These are phyloP conservation scores for Ogataea neopini DNA, from an alignment of 805 yeast species.

Conservation along the genomic window DNA sequence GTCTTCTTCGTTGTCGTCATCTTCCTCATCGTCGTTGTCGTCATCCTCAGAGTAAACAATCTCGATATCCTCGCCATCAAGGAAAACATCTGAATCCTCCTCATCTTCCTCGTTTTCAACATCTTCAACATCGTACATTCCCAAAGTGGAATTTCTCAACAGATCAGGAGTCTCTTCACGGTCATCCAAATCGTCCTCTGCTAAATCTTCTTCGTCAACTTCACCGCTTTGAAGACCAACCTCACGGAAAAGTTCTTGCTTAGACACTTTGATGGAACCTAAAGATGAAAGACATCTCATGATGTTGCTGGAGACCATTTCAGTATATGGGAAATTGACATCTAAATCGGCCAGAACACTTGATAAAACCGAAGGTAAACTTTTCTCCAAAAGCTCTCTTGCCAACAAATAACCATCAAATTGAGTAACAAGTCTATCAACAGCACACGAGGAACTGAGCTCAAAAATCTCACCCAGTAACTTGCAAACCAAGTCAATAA, in stretches of 20 bases:
- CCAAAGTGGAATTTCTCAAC: constrained; percentile 84
- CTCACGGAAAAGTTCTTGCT: constrained; percentile 58
- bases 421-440: constrained; percentile 49
- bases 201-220: constrained; percentile 60
- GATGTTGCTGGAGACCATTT: constrained; percentile 56
- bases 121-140: constrained; percentile 88
- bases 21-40: constrained; percentile 18
- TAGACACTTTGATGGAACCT: constrained; percentile 56
- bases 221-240: constrained; percentile 27
- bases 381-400: constrained; percentile 66
- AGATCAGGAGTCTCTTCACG: constrained; percentile 80
- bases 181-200: constrained; percentile 58
- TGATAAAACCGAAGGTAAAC: constrained; percentile 58
- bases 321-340: constrained; percentile 68
- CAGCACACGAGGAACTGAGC: constrained; percentile 34
- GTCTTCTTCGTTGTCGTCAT: constrained; percentile 43
- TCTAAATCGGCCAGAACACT: constrained; percentile 65
- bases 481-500: constrained; percentile 49
- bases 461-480: constrained; percentile 45
- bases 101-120: constrained; percentile 39
- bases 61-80: constrained; percentile 36
- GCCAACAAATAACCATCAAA: constrained; percentile 67
- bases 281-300: constrained; percentile 59
- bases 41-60: constrained; percentile 30
- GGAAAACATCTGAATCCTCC: constrained; percentile 28